Evolutionary conservation across 1,139 yeast species (phyloP), one percentile per base, ranked within the genome.

Genomic region (Magnusiomyces tetraspermus): DNA sequence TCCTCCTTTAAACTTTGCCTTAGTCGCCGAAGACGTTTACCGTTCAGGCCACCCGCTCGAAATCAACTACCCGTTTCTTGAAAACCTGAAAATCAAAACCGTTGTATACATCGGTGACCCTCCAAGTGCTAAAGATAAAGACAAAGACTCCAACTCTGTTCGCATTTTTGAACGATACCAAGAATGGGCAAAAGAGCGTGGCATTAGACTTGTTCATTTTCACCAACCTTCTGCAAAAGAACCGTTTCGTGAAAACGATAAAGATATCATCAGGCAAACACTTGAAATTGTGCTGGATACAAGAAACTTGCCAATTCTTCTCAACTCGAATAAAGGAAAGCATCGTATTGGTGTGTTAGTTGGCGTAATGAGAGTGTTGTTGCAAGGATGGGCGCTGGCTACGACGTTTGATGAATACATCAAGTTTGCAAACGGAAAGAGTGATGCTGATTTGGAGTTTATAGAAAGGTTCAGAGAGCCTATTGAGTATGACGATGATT

Each of bases 1-100:
- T 6, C 97, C 98, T 1, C 98, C 98, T 1, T 74, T 92, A 60
- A 89, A 89, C 69, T 90, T 90, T 64, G 80, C 96, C 1, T 77
- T 87, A 21, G 96, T 90, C 1, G 96, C 87, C 58, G 90, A 86
- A 55, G 82, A 87, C 4, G 79, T 92, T 19, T 92, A 89, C 67
- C 73, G 98, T 37, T 84, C 95, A 1, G 98, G 98, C 2, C 95
- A 89, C 63, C 98, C 98, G 2, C 85, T 88, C 72, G 85, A 86
- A 0, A 77, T 83, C 60, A 90, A 89, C 69, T 87, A 82, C 63
- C 80, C 85, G 15, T 92, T 86, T 61, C 73, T 92, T 26, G 51
- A 81, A 60, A 84, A 81, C 49, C 70, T 92, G 50, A 75, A 81
- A 26, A 69, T 92, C 54, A 81, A 80, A 61, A 88, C 97, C 0